Base-by-base conservation (phyloP, 1,284 basidiomycete genomes). In the Leccinum idahoense region DNA sequence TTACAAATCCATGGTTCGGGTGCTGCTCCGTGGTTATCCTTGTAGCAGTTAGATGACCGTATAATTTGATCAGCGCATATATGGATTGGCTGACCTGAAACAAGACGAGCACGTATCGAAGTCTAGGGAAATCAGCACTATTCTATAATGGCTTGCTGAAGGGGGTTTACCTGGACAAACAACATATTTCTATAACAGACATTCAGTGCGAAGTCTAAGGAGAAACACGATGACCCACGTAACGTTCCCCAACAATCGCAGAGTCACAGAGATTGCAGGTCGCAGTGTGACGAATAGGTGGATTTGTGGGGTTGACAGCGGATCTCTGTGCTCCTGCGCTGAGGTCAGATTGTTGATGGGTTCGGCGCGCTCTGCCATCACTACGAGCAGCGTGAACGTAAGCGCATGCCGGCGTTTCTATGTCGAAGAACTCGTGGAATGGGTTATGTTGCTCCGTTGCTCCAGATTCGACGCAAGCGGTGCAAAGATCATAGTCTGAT, bases 261-360 rank as follows among this genome's bases (percentile, higher is more conserved):
- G 87, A 89, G 65, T 89, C 87, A 69, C 92, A 93, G 49, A 93
- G 70, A 70, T 93, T 83, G 75, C 91, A 93, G 10, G 73, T 81
- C 2, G 90, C 90, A 61, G 75, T 72, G 70, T 93, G 90, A 29
- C 76, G 67, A 23, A 77, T 76, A 46, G 72, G 73, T 46, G n/a
- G 7, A 61, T 73, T 66, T 7, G 32, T 41, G 11, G 41, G 44
- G 14, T n/a, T 51, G 6, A 5, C 7, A 58, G 11, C 26, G 37
- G 57, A n/a, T n/a, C 37, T 53, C 7, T 61, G 63, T 26, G 51
- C 12, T 23, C 59, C 62, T 41, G 69, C 65, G 18, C 58, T 37
- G 20, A 60, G 37, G 51, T 26, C 54, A 23, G 14, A 26, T 12
- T 55, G 60, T 11, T 64, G 67, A 12, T 23, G 56, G 35, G 44